Base-by-base conservation (phyloP, 352 stramenopile species). In the Phytophthora citrophthora region DNA sequence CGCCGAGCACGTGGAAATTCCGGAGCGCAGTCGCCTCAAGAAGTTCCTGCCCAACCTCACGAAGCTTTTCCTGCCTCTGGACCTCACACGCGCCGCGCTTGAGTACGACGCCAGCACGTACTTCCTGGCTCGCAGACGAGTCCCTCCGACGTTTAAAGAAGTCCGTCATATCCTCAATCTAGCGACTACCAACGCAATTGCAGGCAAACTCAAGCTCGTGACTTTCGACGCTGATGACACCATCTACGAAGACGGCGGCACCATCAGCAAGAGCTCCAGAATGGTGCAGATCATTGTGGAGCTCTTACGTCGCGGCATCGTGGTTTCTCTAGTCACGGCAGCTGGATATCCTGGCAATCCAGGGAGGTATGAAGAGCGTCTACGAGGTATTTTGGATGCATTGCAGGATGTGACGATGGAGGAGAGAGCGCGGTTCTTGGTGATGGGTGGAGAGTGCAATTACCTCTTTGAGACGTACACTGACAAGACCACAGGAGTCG, bases 391-490 rank as follows among this genome's bases (percentile, higher is more conserved):
- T 27, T 67, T 94, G 16, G 83, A 93, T n/a, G 81, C 77, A 6
- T 68, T 94, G 0, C 70, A 74, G 23, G 44, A 55, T 4, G 67
- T 90, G n/a, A 78, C 69, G 0, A 71, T 74, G 5, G 80, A 88
- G 27, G 74, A 91, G 57, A 82, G 84, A 34, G 79, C 83, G 36
- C 77, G 83, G 5, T 94, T 94, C 61, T 54, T 94, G 2, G 90
- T 99, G 53, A 98, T 99, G 90, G 96, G 96, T 46, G 96, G 96
- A 23, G 96, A 99, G 75, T 98, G 94, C 76, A 99, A 99, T 68
- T 99, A 98, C 68, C 76, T 99, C 12, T 73, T 93, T 10, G 86
- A 92, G 55, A 89, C 82, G 24, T 75, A 88, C 63, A 87, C 73
- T 24, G 47, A 84, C 49, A 61, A 61, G 23, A 57, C 49, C 6